Conservation (phyloP, 2,329 filamentous ascomycete species). For the Talaromyces amestolkiae region DNA sequence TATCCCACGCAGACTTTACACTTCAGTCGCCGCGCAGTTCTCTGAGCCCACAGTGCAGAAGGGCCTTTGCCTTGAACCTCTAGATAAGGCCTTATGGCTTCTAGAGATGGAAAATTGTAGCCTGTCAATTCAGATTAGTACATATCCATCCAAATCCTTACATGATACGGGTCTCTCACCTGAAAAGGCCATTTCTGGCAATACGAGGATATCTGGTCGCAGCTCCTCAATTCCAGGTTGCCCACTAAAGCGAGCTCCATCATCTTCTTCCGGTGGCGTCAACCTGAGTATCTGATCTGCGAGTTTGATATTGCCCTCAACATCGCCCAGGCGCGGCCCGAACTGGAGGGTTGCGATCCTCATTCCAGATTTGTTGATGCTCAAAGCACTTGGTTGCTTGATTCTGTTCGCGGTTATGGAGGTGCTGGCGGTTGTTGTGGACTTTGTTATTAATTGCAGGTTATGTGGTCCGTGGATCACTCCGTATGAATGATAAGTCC, state of each 20-base stretch:
- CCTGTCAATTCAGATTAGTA: conserved; percentile 38
- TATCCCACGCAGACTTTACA: conserved; percentile 66
- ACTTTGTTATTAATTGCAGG: not conserved
- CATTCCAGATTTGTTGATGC: conserved; percentile 31
- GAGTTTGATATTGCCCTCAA: conserved; percentile 45
- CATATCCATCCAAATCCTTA: no score
- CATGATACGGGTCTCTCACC: conserved; percentile 38
- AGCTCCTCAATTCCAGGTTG: conserved; percentile 26
- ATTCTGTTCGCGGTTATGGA: not conserved
- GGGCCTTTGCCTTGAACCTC: conserved; percentile 57
- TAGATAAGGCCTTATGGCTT: conserved; percentile 57
- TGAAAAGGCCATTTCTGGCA: conserved; percentile 63
- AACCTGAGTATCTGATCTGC: conserved; percentile 44
- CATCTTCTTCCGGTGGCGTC: not conserved
- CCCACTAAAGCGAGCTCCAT: not conserved
- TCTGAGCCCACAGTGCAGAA: conserved; percentile 57
- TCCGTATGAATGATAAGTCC: not conserved
- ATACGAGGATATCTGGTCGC: conserved; percentile 55
- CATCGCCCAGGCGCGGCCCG: conserved; percentile 42
- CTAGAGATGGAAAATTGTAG: conserved; percentile 61
- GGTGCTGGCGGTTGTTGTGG: not conserved
- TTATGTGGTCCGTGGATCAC: not conserved
- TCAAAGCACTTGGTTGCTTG: not conserved
- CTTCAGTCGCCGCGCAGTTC: conserved; percentile 52
- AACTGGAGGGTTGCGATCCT: conserved; percentile 50